A percentile compares a stretch with the other conserved stretches of the same genome.
Evolutionary conservation across 345 rosid species (phyloP).

Genomic region (Brassica napus): DNA sequence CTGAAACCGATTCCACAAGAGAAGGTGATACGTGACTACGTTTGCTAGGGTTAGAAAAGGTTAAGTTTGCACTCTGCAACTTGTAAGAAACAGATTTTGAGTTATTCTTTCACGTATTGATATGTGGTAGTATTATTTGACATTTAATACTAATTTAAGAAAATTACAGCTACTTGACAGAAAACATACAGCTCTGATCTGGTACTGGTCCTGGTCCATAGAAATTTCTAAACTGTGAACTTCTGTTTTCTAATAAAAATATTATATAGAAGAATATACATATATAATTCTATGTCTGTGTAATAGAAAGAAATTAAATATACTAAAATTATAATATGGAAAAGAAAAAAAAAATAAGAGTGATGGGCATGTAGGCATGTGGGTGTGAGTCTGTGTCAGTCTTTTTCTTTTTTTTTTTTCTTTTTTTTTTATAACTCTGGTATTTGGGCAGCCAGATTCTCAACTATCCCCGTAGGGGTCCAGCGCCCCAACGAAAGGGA

Average conservation of each 20-base stretch:
- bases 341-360: conserved; percentile 13
- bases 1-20: background rate
- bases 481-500: too few relatives aligned
- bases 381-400: conserved; percentile 39
- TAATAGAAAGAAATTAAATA: background rate
- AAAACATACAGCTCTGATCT: conserved; percentile 25
- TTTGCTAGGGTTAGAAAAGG: background rate
- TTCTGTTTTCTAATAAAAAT: too few relatives aligned
- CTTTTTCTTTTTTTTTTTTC: conserved; percentile 23
- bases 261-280: background rate
- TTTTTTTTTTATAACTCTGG: too few relatives aligned
- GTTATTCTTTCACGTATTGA: conserved; percentile 12
- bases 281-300: background rate
- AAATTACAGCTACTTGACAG: conserved; percentile 29
- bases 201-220: background rate
- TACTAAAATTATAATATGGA: background rate
- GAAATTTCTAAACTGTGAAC: background rate
- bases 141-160: background rate
- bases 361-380: conserved; percentile 42
- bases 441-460: too few relatives aligned
- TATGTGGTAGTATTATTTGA: background rate
- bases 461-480: too few relatives aligned
- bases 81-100: too few relatives aligned
- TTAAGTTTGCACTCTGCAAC: too few relatives aligned
- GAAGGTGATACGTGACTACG: background rate